Base-by-base conservation (phyloP, 805 yeast genomes). In the Babjeviella inositovora region DNA sequence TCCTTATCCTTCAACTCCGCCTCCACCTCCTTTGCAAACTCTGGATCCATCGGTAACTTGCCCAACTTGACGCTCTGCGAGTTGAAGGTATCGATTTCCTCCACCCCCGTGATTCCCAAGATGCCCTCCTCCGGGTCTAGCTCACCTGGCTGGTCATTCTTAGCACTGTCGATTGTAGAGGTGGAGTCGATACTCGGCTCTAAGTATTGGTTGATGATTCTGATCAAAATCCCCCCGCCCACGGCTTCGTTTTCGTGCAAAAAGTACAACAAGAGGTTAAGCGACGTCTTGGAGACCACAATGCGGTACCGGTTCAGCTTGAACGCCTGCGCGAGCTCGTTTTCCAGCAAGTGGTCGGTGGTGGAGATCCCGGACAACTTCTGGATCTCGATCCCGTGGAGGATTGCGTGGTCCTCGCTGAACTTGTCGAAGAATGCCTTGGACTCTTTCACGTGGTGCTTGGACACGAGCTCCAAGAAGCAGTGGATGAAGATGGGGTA, bases 401-500 rank as follows among this genome's bases (percentile, higher is more conserved):
- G 57, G 8, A 81, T 53, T 17, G 57, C 50, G 45, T 81, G 93
- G 40, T 82, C 94, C 8, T 53, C 53, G 22, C 72, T 60, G 43
- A 71, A 85, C 37, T 65, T 69, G 31, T 74, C 79, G 38, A 76
- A 82, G 40, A 87, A 87, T 12, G 52, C 46, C 36, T 80, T 69
- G 5, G 94, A 92, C 25, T 66, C 62, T 11, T 53, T 44, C 5
- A 65, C 48, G 34, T 58, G 62, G 28, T 69, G 64, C 37, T 79
- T 74, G 20, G 67, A 53, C 11, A 87, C 69, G 27, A 90, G 58
- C 35, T 82, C 87, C 30, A 90, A 55, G 42, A 69, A 90, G 37
- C 82, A 68, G 45, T 87, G 93, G 24, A 87, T 75, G 47, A 85
- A 90, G n/a, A 90, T 59, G 5, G 99, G 99, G 44, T 79, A 90